Base-by-base conservation (phyloP, 352 stramenopile genomes). In the Pythium rhizo-oryzae region DNA sequence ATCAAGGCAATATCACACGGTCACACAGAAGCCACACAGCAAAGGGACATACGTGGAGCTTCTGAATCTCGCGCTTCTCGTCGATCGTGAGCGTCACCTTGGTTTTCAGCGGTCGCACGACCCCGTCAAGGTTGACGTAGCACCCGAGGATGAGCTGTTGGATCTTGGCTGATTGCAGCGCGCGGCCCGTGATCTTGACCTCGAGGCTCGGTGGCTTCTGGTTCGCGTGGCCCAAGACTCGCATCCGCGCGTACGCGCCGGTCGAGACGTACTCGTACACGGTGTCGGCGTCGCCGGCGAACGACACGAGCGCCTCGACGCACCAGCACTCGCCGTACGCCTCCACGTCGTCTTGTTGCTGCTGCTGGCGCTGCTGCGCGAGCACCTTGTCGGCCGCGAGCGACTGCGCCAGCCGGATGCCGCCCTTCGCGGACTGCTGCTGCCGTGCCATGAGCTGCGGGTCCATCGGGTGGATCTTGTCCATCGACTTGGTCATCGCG, bases 31-130 rank as follows among this genome's bases (percentile, higher is more conserved):
- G 35, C 15, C n/a, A 59, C 35, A 8, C 41, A 44, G 6, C 35
- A 28, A 77, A 65, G 24, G 50, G n/a, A 78, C 82, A n/a, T 77
- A 92, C 82, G 65, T 94, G 85, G 3, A 78, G 52, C 59, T 79
- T 76, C 54, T 92, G 85, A 49, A 94, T 84, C 49, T 80, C 74
- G 12, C 80, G 81, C 58, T 94, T 94, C 46, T 92, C 85, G 15
- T 86, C 75, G 0, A 85, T 35, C 13, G 65, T 84, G 3, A 93
- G 66, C 1, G 75, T 77, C 25, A 66, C 37, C 23, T 84, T 83
- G 15, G 61, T 83, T 19, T 72, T 71, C 46, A 90, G 30, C 35
- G 86, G 73, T 28, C 74, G 69, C 0, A 84, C 65, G 0, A 68
- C 70, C 0, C 65, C 63, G 46, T 92, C 77, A 5, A 75, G 67